Base-by-base conservation (phyloP, 495 filamentous ascomycete genomes). In the Xylaria bambusicola region DNA sequence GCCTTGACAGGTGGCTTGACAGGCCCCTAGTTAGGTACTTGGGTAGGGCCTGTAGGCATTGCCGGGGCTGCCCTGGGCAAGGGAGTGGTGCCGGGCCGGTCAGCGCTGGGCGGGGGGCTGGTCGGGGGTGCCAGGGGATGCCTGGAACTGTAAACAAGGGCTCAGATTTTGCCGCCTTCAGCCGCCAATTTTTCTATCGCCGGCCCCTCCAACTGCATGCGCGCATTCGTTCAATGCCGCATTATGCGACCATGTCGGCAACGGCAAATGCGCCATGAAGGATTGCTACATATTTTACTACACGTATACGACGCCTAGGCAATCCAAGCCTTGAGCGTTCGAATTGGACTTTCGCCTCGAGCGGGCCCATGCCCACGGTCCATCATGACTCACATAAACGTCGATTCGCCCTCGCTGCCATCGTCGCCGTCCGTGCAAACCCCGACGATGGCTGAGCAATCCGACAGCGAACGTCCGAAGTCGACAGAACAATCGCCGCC, bases 401-500 rank as follows among this genome's bases (percentile, higher is more conserved):
- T 29, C 35, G 56, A 67, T 20, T 42, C 46, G 33, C 45, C 62
- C 20, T 58, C 47, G 24, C 49, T 15, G 27, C 56, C 26, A 23
- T 48, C 42, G n/a, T 41, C 44, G 12, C 46, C 66, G 10, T 9
- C 66, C 10, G 29, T 62, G 42, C n/a, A 44, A 13, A 35, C 62
- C 24, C 15, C 58, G n/a, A 33, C 23, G 12, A 23, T n/a, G 20
- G 15, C 4, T 20, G 40, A 61, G 29, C 26, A 49, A 10, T 10
- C 56, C n/a, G 36, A 38, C 10, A n/a, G 4, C 6, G 20, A 45
- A 45, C 12, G 52, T 12, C 24, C 78, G 13, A 82, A 86, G 12
- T 65, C 85, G 27, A 74, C 80, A 3, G 87, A 86, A 0, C 86
- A 38, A 15, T 13, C 8, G 36, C 36, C 5, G 15, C 6, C 13